These are phyloP conservation scores for Salix viminalis DNA, from an alignment of 345 rosid species.

Conservation along the genomic window DNA sequence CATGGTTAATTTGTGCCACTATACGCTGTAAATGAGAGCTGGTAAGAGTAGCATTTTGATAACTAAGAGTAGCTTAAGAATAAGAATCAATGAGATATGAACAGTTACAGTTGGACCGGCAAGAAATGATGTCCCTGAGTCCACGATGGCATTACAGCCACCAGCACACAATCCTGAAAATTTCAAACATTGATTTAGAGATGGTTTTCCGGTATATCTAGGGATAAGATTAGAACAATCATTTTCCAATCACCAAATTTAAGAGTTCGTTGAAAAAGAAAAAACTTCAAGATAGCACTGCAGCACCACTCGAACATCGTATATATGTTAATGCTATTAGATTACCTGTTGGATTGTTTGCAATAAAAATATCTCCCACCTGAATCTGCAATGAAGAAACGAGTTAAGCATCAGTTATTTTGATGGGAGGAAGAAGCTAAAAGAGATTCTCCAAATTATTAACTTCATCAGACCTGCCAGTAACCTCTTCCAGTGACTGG, in stretches of 20 bases:
- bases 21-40: conserved; percentile 27
- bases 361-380: conserved; percentile 42
- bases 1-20: conserved; percentile 48
- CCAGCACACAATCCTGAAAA: conserved; percentile 40
- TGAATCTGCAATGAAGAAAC: conserved; percentile 35
- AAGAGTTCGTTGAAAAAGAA: neutral
- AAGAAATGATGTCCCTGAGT: conserved; percentile 47
- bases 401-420: neutral
- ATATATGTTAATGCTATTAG: neutral
- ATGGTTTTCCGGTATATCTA: neutral
- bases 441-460: neutral
- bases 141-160: conserved; percentile 49
- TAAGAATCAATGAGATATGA: neutral
- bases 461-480: conserved; percentile 43
- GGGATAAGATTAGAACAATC: neutral
- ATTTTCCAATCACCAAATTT: neutral
- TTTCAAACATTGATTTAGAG: neutral
- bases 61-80: neutral
- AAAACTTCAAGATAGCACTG: no score
- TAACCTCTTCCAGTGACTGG: conserved; percentile 39
- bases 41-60: neutral
- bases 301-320: neutral
- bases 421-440: neutral
- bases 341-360: conserved; percentile 44
- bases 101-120: conserved; percentile 58